Evolutionary conservation across 2,329 filamentous ascomycete genomes (phyloP).

Genomic region (Clarireedia sp.): DNA sequence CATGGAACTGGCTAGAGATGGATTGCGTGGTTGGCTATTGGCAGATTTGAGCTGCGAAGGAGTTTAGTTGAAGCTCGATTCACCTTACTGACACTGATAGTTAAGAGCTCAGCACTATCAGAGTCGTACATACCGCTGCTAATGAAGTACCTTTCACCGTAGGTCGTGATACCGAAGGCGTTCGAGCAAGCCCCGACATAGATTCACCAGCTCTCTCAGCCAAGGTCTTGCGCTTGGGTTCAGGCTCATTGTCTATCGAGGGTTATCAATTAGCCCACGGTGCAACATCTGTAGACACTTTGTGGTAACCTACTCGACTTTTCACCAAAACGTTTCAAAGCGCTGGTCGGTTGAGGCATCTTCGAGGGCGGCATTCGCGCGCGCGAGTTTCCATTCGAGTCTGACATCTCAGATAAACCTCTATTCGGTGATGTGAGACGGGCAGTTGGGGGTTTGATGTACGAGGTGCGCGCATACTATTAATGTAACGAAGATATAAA

Average conservation of each 20-base stretch:
- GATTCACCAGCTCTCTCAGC: constrained; percentile 47
- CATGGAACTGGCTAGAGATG: constrained; percentile 33
- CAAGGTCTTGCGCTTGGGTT: constrained; percentile 53
- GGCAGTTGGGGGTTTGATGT: constrained; percentile 21
- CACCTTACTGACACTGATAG: background rate
- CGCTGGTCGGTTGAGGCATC: constrained; percentile 33
- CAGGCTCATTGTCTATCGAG: constrained; percentile 42
- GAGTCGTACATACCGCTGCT: constrained; percentile 18
- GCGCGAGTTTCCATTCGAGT: constrained; percentile 53
- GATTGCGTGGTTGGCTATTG: constrained; percentile 13
- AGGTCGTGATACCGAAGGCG: constrained; percentile 36
- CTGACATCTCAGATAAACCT: constrained; percentile 46
- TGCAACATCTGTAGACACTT: background rate
- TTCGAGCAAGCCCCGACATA: constrained; percentile 31
- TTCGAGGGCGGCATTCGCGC: constrained; percentile 35
- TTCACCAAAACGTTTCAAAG: constrained; percentile 41
- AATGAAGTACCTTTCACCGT: constrained; percentile 25
- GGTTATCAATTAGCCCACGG: background rate
- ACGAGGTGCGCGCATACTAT: constrained; percentile 24
- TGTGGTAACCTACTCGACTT: constrained; percentile 14
- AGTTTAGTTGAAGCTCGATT: background rate
- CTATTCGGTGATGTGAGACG: constrained; percentile 25
- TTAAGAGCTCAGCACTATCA: background rate
- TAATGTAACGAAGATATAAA: background rate
- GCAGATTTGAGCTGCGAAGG: background rate